Percentiles rank a stretch among this genome's conserved stretches.
These are phyloP conservation scores for Candida succiphila DNA, from an alignment of 805 yeast genomes.

Conservation along the genomic window DNA sequence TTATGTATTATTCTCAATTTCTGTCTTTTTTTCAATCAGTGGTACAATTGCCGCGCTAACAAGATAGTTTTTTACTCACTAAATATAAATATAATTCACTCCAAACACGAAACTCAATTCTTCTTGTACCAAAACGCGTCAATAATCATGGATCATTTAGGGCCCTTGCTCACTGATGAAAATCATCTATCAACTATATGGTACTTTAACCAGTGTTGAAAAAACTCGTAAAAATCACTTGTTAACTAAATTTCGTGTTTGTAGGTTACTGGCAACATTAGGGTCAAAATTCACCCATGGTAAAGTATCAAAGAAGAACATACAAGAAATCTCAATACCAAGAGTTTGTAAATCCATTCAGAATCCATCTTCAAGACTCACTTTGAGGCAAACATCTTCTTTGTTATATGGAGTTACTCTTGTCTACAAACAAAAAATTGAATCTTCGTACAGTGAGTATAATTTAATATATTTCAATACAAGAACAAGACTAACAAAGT, in stretches of 20 bases:
- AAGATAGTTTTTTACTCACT: too few relatives aligned
- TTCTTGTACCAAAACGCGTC: too few relatives aligned
- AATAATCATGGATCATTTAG: constrained; percentile 9
- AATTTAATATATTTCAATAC: too few relatives aligned
- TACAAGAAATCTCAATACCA: constrained; percentile 31
- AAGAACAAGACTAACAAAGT: too few relatives aligned
- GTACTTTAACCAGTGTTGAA: constrained; percentile 9
- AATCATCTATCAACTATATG: constrained; percentile 19
- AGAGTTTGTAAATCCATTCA: constrained; percentile 25
- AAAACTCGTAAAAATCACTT: too few relatives aligned
- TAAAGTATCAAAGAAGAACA: constrained; percentile 19
- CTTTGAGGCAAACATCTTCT: constrained; percentile 29
- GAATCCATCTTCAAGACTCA: constrained; percentile 8
- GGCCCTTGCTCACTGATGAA: constrained; percentile 8
- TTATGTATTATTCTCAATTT: constrained; percentile 30
- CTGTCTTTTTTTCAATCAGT: constrained; percentile 37
- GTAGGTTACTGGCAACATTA: constrained; percentile 22
- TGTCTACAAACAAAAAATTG: constrained; percentile 38
- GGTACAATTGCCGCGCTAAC: constrained; percentile 61
- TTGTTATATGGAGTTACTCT: constrained; percentile 39
- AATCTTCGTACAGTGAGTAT: constrained; percentile 27
- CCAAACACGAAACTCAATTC: too few relatives aligned
- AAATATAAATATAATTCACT: too few relatives aligned
- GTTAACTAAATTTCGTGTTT: too few relatives aligned
- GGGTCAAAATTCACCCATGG: constrained; percentile 14